phyloP scores from a whole-genome alignment of 768 basidiomycete species.

The Chiua virens region DNA sequence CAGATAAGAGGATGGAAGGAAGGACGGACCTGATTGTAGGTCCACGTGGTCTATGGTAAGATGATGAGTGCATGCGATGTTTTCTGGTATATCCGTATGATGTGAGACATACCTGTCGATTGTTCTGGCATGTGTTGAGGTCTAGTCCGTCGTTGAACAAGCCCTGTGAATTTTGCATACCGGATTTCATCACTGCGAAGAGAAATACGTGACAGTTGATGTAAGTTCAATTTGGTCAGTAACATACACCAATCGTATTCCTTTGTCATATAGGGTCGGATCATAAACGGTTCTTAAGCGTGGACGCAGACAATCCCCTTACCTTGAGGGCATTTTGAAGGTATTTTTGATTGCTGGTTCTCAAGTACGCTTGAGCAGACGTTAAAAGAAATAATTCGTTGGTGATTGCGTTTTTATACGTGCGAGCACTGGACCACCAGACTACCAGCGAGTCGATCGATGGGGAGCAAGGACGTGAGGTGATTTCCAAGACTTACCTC shows the following conservation, averaged over 20 bases:
- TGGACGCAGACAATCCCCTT: neutral
- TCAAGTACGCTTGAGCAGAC: conserved; percentile 48
- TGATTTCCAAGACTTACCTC: conserved; percentile 32
- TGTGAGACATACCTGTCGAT: conserved; percentile 15
- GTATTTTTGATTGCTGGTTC: conserved; percentile 37
- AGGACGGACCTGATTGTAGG: conserved; percentile 51
- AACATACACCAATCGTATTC: conserved; percentile 32
- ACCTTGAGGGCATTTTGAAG: conserved; percentile 51
- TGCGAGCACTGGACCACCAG: conserved; percentile 56
- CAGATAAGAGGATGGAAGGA: too few relatives aligned
- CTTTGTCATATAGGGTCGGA: neutral
- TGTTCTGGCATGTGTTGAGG: conserved; percentile 28
- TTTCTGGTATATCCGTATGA: too few relatives aligned
- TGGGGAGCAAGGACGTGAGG: neutral
- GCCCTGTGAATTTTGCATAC: conserved; percentile 29
- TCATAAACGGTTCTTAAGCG: neutral
- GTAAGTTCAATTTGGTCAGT: neutral
- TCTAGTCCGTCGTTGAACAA: conserved; percentile 33
- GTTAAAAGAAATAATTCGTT: conserved; percentile 55
- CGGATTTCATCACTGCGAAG: conserved; percentile 24
- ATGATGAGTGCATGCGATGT: neutral
- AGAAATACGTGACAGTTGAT: neutral
- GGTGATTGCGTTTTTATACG: conserved; percentile 63
- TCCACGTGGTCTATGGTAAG: conserved; percentile 50
- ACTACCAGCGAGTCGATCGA: conserved; percentile 31